Percentiles rank a stretch among this genome's conserved stretches.
Conservation (phyloP, 208 protist species). For the Acanthamoeba sp. region DNA sequence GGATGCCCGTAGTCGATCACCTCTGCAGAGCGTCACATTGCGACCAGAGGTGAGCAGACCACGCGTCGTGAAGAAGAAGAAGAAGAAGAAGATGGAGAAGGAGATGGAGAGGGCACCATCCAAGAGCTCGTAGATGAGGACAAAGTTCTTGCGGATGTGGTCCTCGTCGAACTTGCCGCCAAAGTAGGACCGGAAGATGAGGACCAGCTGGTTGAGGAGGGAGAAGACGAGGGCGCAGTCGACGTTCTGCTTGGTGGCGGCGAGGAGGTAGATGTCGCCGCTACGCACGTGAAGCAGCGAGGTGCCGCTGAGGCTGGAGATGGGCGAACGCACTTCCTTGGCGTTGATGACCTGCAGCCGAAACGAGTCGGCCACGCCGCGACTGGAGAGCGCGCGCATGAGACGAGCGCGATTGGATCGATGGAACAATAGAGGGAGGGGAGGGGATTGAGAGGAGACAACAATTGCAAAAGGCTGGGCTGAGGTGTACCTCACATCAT, state of each 20-base stretch:
- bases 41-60: too few relatives aligned
- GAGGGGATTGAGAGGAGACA: not conserved
- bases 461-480: not conserved
- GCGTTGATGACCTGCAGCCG: slow-evolving; percentile 70
- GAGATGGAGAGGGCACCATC: slow-evolving; percentile 90
- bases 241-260: slow-evolving; percentile 68
- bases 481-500: slow-evolving; percentile 29
- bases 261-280: slow-evolving; percentile 69
- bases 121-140: slow-evolving; percentile 97
- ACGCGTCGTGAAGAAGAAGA: not conserved
- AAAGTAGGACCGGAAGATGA: slow-evolving; percentile 91
- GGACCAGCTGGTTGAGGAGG: slow-evolving; percentile 68
- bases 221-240: slow-evolving; percentile 49
- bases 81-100: not conserved
- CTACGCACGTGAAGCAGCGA: slow-evolving; percentile 57
- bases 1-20: slow-evolving; percentile 99
- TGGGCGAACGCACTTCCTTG: slow-evolving; percentile 71
- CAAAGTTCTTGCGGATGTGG: slow-evolving; percentile 96
- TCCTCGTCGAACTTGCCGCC: slow-evolving; percentile 93
- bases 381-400: not conserved
- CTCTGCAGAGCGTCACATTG: slow-evolving; percentile 88
- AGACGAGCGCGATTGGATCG: not conserved
- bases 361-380: slow-evolving; percentile 17
- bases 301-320: slow-evolving; percentile 39
- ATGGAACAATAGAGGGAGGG: not conserved